Base-by-base conservation (phyloP, 257 asterid genomes). In the Solanum arcanum region DNA sequence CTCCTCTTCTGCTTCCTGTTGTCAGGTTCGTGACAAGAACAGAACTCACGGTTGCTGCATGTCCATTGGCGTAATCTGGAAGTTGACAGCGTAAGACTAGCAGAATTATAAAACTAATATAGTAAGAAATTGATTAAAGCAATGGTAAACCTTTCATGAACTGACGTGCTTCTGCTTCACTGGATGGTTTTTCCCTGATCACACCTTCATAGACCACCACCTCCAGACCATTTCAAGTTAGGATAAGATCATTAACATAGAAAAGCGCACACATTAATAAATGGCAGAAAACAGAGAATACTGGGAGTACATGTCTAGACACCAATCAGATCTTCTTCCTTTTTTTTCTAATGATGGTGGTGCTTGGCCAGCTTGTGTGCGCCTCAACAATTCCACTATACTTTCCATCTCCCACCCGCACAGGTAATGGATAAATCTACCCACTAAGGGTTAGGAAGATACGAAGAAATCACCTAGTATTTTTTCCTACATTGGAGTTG, bases 191-290 rank as follows among this genome's bases (percentile, higher is more conserved):
- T 90, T 97, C 99, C 93, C 99, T 93, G 90, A 97, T 87, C 86
- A 68, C 56, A 91, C 98, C 99, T 93, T 96, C 95, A 92, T 96
- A 96, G 88, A 97, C 98, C 94, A 97, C 99, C 92, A 97, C 99
- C 98, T 96, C 92, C 94, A 94, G 74, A 92, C 84, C 86, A 88
- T 93, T 92, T 90, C 73, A 86, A 89, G 87, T 83, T 86, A 87
- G 77, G 83, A 31, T 81, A 87, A 94, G 92, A 86, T 90, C 94
- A 89, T 83, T 83, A 75, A 88, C 46, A 73, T 64, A 74, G 88
- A 76, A 39, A 81, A 86, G 41, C 64, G 29, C 64, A 37, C 31
- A 52, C 29, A 33, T 52, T 7, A 46, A 37, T 35, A 73, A 39
- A 33, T 7, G 37, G 87, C 49, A 69, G 74, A 49, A 74, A 88